A percentile compares a stretch with the other conserved stretches of the same genome.
Evolutionary conservation across 306 rosid species (phyloP).

Genomic region (Dalbergia cochinchinensis): DNA sequence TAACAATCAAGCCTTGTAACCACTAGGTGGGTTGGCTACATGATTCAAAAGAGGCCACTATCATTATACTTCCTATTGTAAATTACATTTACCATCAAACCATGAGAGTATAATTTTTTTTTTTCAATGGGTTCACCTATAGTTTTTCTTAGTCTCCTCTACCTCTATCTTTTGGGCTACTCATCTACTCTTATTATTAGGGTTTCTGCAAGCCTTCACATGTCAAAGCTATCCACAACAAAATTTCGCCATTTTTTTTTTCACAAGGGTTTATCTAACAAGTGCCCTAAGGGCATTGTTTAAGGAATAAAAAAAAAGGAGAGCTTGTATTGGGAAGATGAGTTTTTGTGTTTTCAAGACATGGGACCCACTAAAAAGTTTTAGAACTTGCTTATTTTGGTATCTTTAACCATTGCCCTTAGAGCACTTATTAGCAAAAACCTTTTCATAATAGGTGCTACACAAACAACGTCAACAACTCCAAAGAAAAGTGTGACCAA

Average conservation of each 20-base stretch:
- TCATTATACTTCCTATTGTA: not conserved
- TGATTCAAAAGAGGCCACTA: not conserved
- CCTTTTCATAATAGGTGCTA: not conserved
- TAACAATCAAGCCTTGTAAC: not conserved
- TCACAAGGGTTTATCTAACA: not conserved
- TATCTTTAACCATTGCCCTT: no score
- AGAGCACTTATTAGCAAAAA: no score
- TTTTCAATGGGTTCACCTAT: not conserved
- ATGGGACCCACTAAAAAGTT: no score
- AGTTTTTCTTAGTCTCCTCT: not conserved
- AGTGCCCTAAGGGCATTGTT: no score
- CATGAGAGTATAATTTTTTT: not conserved
- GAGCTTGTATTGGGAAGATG: no score
- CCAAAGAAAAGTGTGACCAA: slow-evolving; percentile 1
- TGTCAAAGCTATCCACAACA: not conserved
- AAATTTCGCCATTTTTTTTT: not conserved
- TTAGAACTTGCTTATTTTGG: no score
- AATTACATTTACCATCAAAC: not conserved
- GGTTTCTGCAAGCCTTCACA: not conserved
- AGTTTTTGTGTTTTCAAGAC: no score
- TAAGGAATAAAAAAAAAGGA: no score
- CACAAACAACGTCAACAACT: not conserved
- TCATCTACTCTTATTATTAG: not conserved
- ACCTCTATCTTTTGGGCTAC: not conserved
- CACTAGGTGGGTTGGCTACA: not conserved